phyloP scores from a whole-genome alignment of 73 alveolate genomes.

The Paramecium sexaurelia region DNA sequence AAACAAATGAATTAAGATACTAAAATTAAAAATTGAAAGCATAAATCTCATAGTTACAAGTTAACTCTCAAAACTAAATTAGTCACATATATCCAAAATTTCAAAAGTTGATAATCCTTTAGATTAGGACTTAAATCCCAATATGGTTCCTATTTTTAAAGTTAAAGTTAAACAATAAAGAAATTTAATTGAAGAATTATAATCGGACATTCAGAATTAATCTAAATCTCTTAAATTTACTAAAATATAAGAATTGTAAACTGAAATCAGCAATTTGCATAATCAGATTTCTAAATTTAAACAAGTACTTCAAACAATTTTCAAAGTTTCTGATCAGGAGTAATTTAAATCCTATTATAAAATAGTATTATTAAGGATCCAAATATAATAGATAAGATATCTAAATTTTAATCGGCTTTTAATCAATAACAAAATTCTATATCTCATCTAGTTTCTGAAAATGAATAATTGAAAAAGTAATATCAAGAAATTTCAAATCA shows the following conservation, averaged over 20 bases:
- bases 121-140: neutral
- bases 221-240: conserved; percentile 31
- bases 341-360: neutral
- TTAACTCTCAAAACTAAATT: neutral
- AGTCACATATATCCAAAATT: neutral
- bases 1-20: neutral
- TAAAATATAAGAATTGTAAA: neutral
- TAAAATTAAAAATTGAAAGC: neutral
- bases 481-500: neutral
- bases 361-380: neutral
- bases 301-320: neutral
- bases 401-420: neutral
- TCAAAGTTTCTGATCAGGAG: neutral
- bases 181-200: neutral
- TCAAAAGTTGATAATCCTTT: neutral
- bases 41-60: neutral
- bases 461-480: conserved; percentile 5
- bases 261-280: neutral
- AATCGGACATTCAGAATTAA: neutral
- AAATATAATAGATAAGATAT: neutral
- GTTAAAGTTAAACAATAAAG: neutral
- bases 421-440: neutral
- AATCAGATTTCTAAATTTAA: neutral
- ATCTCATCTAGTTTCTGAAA: neutral
- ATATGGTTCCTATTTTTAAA: neutral